Evolutionary conservation across 345 rosid genomes (phyloP).

Genomic region (Theobroma cacao): DNA sequence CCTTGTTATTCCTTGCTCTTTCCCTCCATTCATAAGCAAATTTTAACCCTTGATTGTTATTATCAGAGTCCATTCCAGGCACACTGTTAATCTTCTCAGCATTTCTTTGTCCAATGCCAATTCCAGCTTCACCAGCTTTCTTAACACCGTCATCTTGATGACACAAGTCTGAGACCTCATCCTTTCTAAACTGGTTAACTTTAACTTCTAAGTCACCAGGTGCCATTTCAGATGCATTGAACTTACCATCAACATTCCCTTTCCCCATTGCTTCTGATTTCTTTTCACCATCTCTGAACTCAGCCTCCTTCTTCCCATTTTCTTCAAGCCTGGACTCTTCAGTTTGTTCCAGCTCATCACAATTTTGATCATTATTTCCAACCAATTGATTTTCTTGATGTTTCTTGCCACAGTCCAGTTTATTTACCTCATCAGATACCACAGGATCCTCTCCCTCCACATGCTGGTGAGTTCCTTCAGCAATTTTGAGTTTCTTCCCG

Average conservation of each 20-base stretch:
- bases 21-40: constrained; percentile 32
- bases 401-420: constrained; percentile 23
- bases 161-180: constrained; percentile 16
- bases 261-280: constrained; percentile 25
- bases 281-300: constrained; percentile 22
- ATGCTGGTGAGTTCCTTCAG: constrained; percentile 18
- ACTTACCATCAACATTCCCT: constrained; percentile 17
- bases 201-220: constrained; percentile 16
- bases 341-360: constrained; percentile 24
- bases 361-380: constrained; percentile 26
- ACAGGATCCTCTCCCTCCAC: constrained; percentile 16
- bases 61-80: constrained; percentile 21
- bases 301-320: constrained; percentile 25
- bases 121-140: constrained; percentile 23
- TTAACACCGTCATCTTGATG: constrained; percentile 18
- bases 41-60: constrained; percentile 33
- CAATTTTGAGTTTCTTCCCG: constrained; percentile 14
- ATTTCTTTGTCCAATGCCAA: constrained; percentile 25
- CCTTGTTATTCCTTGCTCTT: constrained; percentile 26
- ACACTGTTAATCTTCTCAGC: constrained; percentile 26
- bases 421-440: constrained; percentile 15
- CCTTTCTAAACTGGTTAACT: constrained; percentile 14
- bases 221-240: constrained; percentile 17
- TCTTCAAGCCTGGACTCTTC: constrained; percentile 26
- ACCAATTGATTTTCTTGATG: constrained; percentile 23